phyloP scores from a whole-genome alignment of 805 yeast species.

The Lipomyces mesembrius region DNA sequence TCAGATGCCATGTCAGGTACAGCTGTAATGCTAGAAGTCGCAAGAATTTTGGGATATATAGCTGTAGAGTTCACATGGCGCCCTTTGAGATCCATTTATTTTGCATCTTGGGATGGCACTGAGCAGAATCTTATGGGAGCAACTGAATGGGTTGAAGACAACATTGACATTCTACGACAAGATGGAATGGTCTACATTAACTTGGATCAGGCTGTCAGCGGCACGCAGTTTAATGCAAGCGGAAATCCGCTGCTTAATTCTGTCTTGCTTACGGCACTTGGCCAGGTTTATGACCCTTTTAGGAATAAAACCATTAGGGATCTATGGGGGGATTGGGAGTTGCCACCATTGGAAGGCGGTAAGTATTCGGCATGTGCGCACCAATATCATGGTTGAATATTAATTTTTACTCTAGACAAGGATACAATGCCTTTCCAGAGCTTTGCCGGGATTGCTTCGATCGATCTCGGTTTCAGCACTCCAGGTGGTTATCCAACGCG shows the following conservation, averaged over 20 bases:
- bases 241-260: slow-evolving; percentile 64
- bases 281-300: slow-evolving; percentile 53
- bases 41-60: slow-evolving; percentile 57
- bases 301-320: slow-evolving; percentile 22
- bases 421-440: slow-evolving; percentile 58
- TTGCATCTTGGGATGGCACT: slow-evolving; percentile 83
- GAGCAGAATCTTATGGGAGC: slow-evolving; percentile 75
- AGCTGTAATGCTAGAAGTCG: slow-evolving; percentile 65
- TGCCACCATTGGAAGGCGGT: slow-evolving; percentile 35
- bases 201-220: slow-evolving; percentile 67
- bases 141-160: slow-evolving; percentile 75
- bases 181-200: slow-evolving; percentile 70
- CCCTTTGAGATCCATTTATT: slow-evolving; percentile 69
- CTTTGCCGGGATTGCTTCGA: slow-evolving; percentile 49
- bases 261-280: slow-evolving; percentile 52
- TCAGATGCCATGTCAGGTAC: slow-evolving; percentile 80
- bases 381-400: slow-evolving; percentile 40
- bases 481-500: slow-evolving; percentile 66
- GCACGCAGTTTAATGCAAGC: slow-evolving; percentile 56
- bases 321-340: slow-evolving; percentile 19
- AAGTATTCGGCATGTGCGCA: slow-evolving; percentile 41
- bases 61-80: slow-evolving; percentile 64
- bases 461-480: slow-evolving; percentile 62
- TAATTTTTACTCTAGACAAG: slow-evolving; percentile 59
- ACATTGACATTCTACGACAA: slow-evolving; percentile 51